These are phyloP conservation scores for Fusarium liriodendri DNA, from an alignment of 2,329 filamentous ascomycete species.

Conservation along the genomic window DNA sequence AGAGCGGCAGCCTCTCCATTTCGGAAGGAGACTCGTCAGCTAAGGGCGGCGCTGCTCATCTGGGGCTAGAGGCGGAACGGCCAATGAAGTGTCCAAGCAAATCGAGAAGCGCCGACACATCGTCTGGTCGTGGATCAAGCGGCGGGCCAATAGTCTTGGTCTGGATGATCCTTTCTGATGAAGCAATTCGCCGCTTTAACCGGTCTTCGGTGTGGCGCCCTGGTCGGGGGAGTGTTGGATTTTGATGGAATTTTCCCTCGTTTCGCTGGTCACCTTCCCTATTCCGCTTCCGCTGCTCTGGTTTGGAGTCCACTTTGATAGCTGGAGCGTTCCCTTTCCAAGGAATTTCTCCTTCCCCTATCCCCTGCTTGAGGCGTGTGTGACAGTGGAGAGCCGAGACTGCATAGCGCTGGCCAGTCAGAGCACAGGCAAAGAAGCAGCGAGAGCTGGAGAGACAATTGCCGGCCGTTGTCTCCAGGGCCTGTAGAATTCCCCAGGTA, in stretches of 20 bases:
- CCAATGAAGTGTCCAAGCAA: neutral
- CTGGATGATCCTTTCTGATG: neutral
- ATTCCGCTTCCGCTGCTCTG: neutral
- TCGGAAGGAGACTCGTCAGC: neutral
- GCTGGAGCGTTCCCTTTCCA: neutral
- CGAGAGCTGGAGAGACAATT: neutral
- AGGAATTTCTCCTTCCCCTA: conserved; percentile 3
- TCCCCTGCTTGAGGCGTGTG: neutral
- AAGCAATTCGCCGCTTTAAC: conserved; percentile 12
- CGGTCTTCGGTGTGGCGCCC: conserved; percentile 13
- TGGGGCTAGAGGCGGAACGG: neutral
- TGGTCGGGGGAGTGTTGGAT: conserved; percentile 10
- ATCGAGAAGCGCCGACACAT: neutral
- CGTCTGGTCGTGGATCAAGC: neutral
- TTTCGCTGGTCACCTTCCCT: conserved; percentile 12
- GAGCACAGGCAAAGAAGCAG: neutral
- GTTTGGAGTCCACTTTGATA: neutral
- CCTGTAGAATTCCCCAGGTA: neutral
- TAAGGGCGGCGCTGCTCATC: conserved; percentile 11
- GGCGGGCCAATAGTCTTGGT: neutral
- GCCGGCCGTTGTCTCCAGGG: neutral
- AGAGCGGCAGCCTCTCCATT: neutral
- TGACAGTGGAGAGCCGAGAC: conserved; percentile 6
- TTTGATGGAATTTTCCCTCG: conserved; percentile 4
- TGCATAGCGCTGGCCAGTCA: neutral